Percentiles rank a stretch among this genome's conserved stretches.
phyloP scores from a whole-genome alignment of 148 eudicot genomes.

The Heliamphora exappendiculata region DNA sequence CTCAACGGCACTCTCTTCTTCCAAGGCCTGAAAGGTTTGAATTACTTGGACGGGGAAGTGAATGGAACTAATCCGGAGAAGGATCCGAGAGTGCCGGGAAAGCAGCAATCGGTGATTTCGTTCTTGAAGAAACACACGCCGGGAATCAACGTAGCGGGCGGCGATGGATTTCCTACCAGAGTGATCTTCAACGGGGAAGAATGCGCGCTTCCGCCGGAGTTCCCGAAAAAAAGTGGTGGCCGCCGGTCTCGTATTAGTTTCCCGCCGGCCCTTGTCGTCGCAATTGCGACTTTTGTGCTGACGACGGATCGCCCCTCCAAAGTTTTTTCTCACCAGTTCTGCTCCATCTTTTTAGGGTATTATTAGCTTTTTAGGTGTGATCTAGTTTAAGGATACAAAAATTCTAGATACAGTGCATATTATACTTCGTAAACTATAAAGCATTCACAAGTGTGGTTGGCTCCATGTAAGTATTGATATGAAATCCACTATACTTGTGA shows the following conservation, averaged over 20 bases:
- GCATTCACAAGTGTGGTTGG: too few relatives aligned
- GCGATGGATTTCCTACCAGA: conserved; percentile 53
- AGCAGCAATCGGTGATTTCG: conserved; percentile 59
- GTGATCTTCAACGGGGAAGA: conserved; percentile 59
- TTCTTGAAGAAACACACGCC: conserved; percentile 35
- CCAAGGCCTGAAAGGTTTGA: conserved; percentile 44
- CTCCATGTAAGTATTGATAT: too few relatives aligned
- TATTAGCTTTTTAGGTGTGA: background rate
- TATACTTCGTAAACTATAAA: too few relatives aligned
- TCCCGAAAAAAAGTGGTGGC: conserved; percentile 19
- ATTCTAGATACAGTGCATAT: too few relatives aligned
- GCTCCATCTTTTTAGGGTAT: background rate
- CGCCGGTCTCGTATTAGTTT: conserved; percentile 1
- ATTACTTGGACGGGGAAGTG: conserved; percentile 32
- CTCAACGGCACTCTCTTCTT: conserved; percentile 36
- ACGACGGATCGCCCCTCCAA: background rate
- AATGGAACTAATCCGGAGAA: conserved; percentile 29
- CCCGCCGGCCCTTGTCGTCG: conserved; percentile 13
- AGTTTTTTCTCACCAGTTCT: background rate
- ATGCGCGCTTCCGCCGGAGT: conserved; percentile 40
- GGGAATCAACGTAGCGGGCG: conserved; percentile 20
- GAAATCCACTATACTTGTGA: too few relatives aligned
- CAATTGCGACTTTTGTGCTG: conserved; percentile 20
- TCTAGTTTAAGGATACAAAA: too few relatives aligned
- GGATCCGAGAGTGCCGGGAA: conserved; percentile 50